Conservation (phyloP, 148 eudicot species). For the Persicaria tinctoria region DNA sequence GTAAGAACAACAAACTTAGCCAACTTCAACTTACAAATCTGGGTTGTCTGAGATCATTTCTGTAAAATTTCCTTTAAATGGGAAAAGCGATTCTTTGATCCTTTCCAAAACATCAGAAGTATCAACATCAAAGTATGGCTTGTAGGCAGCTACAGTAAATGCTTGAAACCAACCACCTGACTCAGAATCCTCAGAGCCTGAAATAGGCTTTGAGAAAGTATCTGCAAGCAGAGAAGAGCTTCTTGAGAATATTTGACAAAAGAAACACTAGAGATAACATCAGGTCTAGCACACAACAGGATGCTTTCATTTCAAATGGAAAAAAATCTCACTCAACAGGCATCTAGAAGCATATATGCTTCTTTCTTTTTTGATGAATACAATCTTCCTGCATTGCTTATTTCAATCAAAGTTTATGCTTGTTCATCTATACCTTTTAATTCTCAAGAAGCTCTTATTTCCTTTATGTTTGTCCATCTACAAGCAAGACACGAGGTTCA, state of each 20-base stretch:
- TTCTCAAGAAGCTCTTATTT: too few species aligned
- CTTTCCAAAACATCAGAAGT: slow-evolving; percentile 92
- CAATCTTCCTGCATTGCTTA: background rate
- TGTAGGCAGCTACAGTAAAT: slow-evolving; percentile 69
- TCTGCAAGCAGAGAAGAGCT: slow-evolving; percentile 35
- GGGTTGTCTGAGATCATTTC: slow-evolving; percentile 81
- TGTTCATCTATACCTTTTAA: too few species aligned
- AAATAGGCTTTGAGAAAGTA: slow-evolving; percentile 66
- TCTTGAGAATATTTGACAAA: background rate
- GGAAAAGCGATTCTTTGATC: slow-evolving; percentile 87
- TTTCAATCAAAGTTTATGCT: background rate
- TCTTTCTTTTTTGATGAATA: background rate
- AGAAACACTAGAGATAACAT: background rate
- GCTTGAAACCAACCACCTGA: slow-evolving; percentile 73
- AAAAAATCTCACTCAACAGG: background rate
- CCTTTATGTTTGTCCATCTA: too few species aligned
- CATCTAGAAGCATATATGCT: background rate
- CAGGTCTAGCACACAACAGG: background rate
- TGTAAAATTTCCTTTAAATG: slow-evolving; percentile 77
- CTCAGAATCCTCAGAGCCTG: slow-evolving; percentile 63
- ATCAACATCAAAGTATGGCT: slow-evolving; percentile 93
- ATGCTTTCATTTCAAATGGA: background rate
- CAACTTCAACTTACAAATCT: slow-evolving; percentile 60
- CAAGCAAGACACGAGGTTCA: background rate
- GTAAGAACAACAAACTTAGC: background rate